Conservation (phyloP, 768 basidiomycete species). For the Nidularia sp. region DNA sequence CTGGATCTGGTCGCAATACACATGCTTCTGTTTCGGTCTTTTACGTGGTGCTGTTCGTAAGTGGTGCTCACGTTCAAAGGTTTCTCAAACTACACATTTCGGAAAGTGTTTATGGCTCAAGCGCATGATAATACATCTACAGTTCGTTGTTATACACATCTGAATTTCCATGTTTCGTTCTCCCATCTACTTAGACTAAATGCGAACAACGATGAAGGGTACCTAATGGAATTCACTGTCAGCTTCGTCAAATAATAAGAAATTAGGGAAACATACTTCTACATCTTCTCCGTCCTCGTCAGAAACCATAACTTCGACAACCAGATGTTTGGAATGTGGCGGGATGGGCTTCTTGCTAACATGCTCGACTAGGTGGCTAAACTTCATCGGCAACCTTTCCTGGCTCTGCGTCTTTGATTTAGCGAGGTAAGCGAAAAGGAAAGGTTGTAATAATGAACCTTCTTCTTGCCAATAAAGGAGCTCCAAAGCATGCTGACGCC, state of each 20-base stretch:
- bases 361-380: constrained; percentile 86
- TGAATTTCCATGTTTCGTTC: neutral
- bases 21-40: constrained; percentile 21
- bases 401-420: constrained; percentile 72
- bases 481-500: constrained; percentile 99
- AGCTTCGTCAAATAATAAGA: too few species aligned
- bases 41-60: neutral
- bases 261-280: constrained; percentile 64
- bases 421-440: too few species aligned
- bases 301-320: constrained; percentile 92
- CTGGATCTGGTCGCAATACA: constrained; percentile 26
- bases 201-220: constrained; percentile 75
- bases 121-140: neutral
- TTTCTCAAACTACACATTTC: neutral
- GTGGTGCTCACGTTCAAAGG: neutral
- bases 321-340: constrained; percentile 75
- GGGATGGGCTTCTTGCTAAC: constrained; percentile 94
- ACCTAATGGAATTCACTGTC: constrained; percentile 54
- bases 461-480: constrained; percentile 88
- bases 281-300: constrained; percentile 95
- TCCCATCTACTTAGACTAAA: constrained; percentile 32
- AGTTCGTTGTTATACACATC: neutral
- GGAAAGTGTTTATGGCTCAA: neutral
- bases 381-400: constrained; percentile 84
- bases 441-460: too few species aligned